Evolutionary conservation across 2,329 filamentous ascomycete species (phyloP).

Genomic region (Achaetomium macrosporum): DNA sequence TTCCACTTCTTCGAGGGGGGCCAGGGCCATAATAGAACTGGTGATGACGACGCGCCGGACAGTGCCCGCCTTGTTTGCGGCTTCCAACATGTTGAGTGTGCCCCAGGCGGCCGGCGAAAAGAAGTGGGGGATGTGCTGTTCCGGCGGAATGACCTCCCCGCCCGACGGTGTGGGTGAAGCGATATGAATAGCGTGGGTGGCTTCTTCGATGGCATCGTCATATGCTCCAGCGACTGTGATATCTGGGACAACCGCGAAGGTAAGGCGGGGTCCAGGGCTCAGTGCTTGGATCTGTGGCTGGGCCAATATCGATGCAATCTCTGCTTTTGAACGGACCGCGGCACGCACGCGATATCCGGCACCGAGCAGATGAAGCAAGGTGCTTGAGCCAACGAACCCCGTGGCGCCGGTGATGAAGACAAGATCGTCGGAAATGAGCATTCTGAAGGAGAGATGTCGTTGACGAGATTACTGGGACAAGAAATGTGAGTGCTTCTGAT

Average conservation of each 20-base stretch:
- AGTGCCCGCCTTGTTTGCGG: constrained; percentile 18
- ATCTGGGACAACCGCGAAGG: constrained; percentile 31
- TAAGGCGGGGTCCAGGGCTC: constrained; percentile 22
- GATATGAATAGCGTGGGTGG: constrained; percentile 27
- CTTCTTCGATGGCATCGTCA: constrained; percentile 29
- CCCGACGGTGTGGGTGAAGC: constrained; percentile 23
- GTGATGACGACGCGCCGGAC: constrained; percentile 27
- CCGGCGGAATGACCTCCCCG: constrained; percentile 13
- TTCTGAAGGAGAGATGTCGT: too few species aligned
- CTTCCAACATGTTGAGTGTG: constrained; percentile 25
- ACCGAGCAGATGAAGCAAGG: constrained; percentile 29
- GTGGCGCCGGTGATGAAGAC: constrained; percentile 34
- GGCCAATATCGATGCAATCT: constrained; percentile 26
- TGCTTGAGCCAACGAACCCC: constrained; percentile 33
- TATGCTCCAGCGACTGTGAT: constrained; percentile 29
- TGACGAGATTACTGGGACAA: not conserved
- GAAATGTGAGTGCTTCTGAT: not conserved
- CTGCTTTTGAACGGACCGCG: constrained; percentile 31
- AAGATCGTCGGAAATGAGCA: constrained; percentile 15
- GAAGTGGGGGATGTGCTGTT: constrained; percentile 19
- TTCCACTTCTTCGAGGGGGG: constrained; percentile 20
- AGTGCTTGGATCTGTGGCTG: constrained; percentile 27
- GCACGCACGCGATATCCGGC: constrained; percentile 34
- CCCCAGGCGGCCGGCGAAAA: constrained; percentile 22
- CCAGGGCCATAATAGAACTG: constrained; percentile 26